Base-by-base conservation (phyloP, 1,284 basidiomycete species). In the Wolfiporia cocos region DNA sequence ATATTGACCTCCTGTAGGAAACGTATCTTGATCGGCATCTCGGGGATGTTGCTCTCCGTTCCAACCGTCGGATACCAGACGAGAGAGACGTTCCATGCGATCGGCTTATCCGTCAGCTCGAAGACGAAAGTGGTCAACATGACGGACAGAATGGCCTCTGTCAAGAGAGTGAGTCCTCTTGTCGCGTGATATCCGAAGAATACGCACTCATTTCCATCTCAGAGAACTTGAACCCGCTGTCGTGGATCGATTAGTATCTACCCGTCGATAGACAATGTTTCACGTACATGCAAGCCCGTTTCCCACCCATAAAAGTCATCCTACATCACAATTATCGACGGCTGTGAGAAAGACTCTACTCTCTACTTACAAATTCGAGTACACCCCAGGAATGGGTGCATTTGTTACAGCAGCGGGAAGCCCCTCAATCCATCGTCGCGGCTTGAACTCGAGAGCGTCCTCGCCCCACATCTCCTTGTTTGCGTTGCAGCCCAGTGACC, bases 121-220 rank as follows among this genome's bases (percentile, higher is more conserved):
- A 54, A 51, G 23, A 26, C 38, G 43, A 54, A 51, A 4, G 23
- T 39, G 10, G 48, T 33, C 7, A 54, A 17, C 14, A 42, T 22
- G 19, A 32, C 29, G 12, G 41, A 42, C 28, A 42, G 22, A 14
- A 44, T 19, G 26, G 18, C 37, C 37, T 44, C 42, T 44, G 37
- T 19, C 26, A 37, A 14, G 34, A 19, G 15, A 11, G 7, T 31
- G 20, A 37, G 34, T 14, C 24, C 34, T 36, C 24, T 7, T 17
- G 18, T 14, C 24, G 14, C 10, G 22, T 21, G n/a, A 35, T 20
- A 5, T 34, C 15, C 22, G 11, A 15, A 23, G 21, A n/a, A 31
- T 17, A 60, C 60, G 34, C 34, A 62, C 60, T 64, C 58, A 64
- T 63, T 44, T 64, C 63, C 14, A 65, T 44, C 41, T 62, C 55